These are phyloP conservation scores for Grosmannia clavigera DNA, from an alignment of 2,329 filamentous ascomycete genomes.

Conservation along the genomic window DNA sequence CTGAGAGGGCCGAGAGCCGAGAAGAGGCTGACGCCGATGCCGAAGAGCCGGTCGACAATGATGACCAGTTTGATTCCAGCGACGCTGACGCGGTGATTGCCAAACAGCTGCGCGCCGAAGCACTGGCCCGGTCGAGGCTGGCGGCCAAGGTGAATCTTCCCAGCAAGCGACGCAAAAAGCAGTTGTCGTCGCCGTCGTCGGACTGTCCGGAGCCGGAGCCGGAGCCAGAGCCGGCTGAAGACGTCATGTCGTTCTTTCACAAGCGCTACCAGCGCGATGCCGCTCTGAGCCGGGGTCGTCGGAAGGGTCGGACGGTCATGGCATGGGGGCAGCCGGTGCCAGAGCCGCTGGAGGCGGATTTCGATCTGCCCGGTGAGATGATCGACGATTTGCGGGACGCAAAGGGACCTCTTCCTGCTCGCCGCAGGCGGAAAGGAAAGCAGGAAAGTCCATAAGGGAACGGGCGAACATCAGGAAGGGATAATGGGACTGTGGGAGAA, in stretches of 20 bases:
- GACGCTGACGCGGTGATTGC: constrained; percentile 61
- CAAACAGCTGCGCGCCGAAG: constrained; percentile 64
- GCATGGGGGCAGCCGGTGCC: constrained; percentile 79
- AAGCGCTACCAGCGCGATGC: constrained; percentile 70
- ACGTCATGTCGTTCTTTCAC: constrained; percentile 78
- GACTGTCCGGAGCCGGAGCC: constrained; percentile 1
- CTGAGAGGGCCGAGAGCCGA: constrained; percentile 7
- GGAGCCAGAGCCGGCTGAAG: constrained; percentile 23
- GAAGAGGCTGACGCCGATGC: constrained; percentile 15
- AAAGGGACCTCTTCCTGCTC: constrained; percentile 20
- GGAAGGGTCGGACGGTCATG: constrained; percentile 54
- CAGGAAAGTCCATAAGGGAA: neutral
- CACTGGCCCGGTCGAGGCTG: constrained; percentile 38
- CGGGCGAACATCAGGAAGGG: neutral
- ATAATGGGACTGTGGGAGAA: neutral
- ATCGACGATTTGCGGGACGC: constrained; percentile 43
- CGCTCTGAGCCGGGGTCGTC: constrained; percentile 60
- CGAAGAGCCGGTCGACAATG: constrained; percentile 17
- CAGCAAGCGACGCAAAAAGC: constrained; percentile 11
- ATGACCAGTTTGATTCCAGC: constrained; percentile 49
- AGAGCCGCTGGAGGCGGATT: constrained; percentile 58
- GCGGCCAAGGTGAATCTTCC: constrained; percentile 1
- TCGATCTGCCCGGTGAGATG: constrained; percentile 58
- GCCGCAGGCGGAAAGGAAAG: constrained; percentile 3
- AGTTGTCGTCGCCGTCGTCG: neutral